Evolutionary conservation across 805 yeast genomes (phyloP).

Genomic region (Zygoascus flipseniorum): DNA sequence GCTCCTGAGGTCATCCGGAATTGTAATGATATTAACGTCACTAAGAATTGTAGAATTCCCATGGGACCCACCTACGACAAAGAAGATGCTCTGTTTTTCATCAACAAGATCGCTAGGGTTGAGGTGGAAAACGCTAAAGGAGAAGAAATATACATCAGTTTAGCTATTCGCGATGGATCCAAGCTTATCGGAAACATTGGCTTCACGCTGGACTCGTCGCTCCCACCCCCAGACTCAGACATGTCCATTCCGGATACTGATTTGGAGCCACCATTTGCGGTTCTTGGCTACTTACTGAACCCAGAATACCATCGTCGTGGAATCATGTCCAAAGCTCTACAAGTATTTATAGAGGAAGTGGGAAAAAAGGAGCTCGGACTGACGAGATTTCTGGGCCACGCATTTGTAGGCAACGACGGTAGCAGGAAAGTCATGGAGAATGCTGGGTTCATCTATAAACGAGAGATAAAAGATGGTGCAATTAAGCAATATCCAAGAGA

Average conservation of each 20-base stretch:
- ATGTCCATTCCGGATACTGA: not conserved
- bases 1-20: not conserved
- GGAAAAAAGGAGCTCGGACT: constrained; percentile 5
- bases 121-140: not conserved
- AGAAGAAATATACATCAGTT: not conserved
- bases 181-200: constrained; percentile 11
- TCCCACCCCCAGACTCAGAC: not conserved
- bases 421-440: constrained; percentile 15
- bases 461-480: constrained; percentile 8
- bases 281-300: constrained; percentile 15
- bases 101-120: not conserved
- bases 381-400: constrained; percentile 6
- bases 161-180: constrained; percentile 12
- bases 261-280: constrained; percentile 1
- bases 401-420: constrained; percentile 12
- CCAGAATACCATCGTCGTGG: constrained; percentile 15
- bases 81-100: constrained; percentile 10
- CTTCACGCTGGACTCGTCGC: not conserved
- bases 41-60: constrained; percentile 11
- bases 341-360: constrained; percentile 5
- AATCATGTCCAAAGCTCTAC: constrained; percentile 10
- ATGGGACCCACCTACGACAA: constrained; percentile 5
- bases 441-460: constrained; percentile 11
- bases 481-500: constrained; percentile 4
- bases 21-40: constrained; percentile 7